Evolutionary conservation across 768 basidiomycete genomes (phyloP).

Genomic region (Dacryopinax spathularia): DNA sequence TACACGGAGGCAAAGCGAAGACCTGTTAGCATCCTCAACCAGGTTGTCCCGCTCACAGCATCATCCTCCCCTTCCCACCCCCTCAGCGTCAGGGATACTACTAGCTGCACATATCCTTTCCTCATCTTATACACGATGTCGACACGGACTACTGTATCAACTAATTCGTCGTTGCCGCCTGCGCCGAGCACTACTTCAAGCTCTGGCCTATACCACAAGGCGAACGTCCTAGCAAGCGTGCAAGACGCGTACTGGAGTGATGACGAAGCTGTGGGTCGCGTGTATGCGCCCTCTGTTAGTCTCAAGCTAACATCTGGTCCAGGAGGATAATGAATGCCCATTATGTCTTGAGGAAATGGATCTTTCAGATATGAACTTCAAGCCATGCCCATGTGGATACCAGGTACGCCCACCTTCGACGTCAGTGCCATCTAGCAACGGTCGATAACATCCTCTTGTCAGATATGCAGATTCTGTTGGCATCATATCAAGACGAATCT

Average conservation of each 20-base stretch:
- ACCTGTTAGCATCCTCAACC: not conserved
- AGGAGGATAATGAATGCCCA: slow-evolving; percentile 98
- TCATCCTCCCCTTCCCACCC: not conserved
- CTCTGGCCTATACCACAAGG: slow-evolving; percentile 3
- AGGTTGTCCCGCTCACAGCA: not conserved
- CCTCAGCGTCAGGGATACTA: not conserved
- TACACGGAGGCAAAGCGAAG: not conserved
- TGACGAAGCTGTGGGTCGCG: slow-evolving; percentile 56
- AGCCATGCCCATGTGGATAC: slow-evolving; percentile 96
- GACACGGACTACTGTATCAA: not conserved
- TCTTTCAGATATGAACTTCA: slow-evolving; percentile 96
- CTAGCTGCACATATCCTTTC: not conserved
- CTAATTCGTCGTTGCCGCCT: slow-evolving; percentile 1
- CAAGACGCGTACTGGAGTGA: slow-evolving; percentile 97
- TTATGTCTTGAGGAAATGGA: slow-evolving; percentile 99
- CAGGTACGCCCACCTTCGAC: slow-evolving; percentile 42
- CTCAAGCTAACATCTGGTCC: slow-evolving; percentile 5
- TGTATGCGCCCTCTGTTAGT: not conserved
- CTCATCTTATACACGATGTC: not conserved
- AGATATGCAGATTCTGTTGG: slow-evolving; percentile 99
- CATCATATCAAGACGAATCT: slow-evolving; percentile 94
- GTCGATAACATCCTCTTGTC: not conserved
- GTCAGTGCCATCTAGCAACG: not conserved
- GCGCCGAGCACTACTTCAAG: not conserved
- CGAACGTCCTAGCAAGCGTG: slow-evolving; percentile 44